These are phyloP conservation scores for Medicago arabica DNA, from an alignment of 306 rosid species.

Conservation along the genomic window DNA sequence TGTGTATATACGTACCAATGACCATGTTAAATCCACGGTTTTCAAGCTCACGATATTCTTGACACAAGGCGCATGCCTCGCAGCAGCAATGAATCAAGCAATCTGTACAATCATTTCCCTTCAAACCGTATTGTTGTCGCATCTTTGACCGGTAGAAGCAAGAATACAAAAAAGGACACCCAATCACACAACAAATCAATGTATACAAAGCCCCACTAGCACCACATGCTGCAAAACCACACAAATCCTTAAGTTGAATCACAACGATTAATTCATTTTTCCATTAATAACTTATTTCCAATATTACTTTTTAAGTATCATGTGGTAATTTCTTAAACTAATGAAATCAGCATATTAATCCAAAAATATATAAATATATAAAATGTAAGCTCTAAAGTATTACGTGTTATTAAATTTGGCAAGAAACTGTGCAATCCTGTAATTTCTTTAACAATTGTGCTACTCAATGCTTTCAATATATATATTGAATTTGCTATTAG, in stretches of 20 bases:
- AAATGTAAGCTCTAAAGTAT: no score
- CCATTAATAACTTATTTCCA: no score
- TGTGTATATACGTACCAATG: slow-evolving; percentile 51
- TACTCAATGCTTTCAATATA: no score
- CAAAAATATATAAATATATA: no score
- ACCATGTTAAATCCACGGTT: slow-evolving; percentile 65
- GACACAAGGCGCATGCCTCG: slow-evolving; percentile 67
- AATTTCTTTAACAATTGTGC: no score
- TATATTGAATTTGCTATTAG: neutral
- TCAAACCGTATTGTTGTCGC: slow-evolving; percentile 53
- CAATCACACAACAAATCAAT: slow-evolving; percentile 46
- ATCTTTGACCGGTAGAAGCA: slow-evolving; percentile 69
- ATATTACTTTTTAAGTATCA: no score
- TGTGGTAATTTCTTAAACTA: no score
- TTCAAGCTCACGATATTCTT: slow-evolving; percentile 81
- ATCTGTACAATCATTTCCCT: slow-evolving; percentile 55
- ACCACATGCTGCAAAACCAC: slow-evolving; percentile 60
- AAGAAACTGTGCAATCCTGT: no score
- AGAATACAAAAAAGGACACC: slow-evolving; percentile 60
- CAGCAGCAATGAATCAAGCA: slow-evolving; percentile 68
- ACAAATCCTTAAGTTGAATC: neutral
- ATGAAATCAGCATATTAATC: no score
- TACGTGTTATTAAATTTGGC: no score
- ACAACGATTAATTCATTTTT: neutral
- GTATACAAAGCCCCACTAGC: slow-evolving; percentile 63